A percentile compares a stretch with the other conserved stretches of the same genome.
These are phyloP conservation scores for Orychophragmus violaceus DNA, from an alignment of 345 rosid genomes.

Conservation along the genomic window DNA sequence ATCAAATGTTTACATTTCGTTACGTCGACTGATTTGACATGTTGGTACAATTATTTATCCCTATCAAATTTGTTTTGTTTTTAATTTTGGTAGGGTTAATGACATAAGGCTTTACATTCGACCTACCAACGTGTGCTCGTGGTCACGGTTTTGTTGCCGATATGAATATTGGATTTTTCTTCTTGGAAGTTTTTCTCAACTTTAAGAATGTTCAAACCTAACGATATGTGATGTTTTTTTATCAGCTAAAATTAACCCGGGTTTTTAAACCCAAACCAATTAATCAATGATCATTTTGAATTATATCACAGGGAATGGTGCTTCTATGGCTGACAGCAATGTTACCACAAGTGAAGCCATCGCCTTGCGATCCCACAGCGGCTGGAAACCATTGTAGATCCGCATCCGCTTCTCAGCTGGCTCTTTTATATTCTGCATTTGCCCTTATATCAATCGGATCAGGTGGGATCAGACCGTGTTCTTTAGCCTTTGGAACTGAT, in stretches of 20 bases:
- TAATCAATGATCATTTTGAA: background rate
- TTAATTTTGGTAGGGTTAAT: constrained; percentile 23
- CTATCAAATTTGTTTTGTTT: background rate
- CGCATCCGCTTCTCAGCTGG: constrained; percentile 46
- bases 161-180: constrained; percentile 21
- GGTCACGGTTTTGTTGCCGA: constrained; percentile 10
- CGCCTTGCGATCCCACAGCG: constrained; percentile 32
- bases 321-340: constrained; percentile 68
- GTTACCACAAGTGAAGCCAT: constrained; percentile 56
- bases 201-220: background rate
- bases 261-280: background rate
- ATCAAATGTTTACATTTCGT: background rate
- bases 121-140: constrained; percentile 20
- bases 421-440: constrained; percentile 39
- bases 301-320: constrained; percentile 49
- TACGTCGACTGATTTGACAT: constrained; percentile 27
- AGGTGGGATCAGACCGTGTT: constrained; percentile 72
- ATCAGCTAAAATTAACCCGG: background rate
- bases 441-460: constrained; percentile 60
- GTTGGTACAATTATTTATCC: constrained; percentile 18
- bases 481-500: constrained; percentile 69
- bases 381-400: constrained; percentile 36
- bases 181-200: constrained; percentile 10
- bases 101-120: constrained; percentile 19
- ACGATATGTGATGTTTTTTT: no score